A percentile compares a stretch with the other conserved stretches of the same genome.
phyloP scores from a whole-genome alignment of 176 grass and related monocot genomes.

The Avena atlantica region DNA sequence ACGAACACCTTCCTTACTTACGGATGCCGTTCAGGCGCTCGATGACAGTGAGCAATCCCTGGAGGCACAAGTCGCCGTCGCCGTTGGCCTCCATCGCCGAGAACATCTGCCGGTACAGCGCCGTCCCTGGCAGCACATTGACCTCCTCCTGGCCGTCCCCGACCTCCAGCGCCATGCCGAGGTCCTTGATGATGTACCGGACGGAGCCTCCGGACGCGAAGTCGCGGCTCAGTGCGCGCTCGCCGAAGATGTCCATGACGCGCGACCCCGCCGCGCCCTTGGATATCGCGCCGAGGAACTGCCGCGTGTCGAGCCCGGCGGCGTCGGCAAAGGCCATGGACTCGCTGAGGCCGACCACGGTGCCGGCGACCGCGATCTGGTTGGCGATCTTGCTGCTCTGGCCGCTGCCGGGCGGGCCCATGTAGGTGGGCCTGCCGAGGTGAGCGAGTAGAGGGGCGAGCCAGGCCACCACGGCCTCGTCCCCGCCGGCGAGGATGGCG shows the following conservation, averaged over 20 bases:
- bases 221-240: slow-evolving; percentile 64
- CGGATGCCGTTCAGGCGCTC: slow-evolving; percentile 75
- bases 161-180: slow-evolving; percentile 79
- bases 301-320: slow-evolving; percentile 49
- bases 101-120: slow-evolving; percentile 77
- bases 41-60: slow-evolving; percentile 70
- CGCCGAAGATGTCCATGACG: slow-evolving; percentile 77
- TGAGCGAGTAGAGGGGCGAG: slow-evolving; percentile 62
- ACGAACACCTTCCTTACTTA: slow-evolving; percentile 39
- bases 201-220: slow-evolving; percentile 56
- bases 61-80: slow-evolving; percentile 65
- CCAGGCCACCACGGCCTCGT: slow-evolving; percentile 66
- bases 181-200: slow-evolving; percentile 84
- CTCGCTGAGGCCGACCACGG: slow-evolving; percentile 61
- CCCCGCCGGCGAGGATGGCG: slow-evolving; percentile 73
- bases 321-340: slow-evolving; percentile 62
- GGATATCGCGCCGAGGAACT: slow-evolving; percentile 62
- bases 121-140: slow-evolving; percentile 60
- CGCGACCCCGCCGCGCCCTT: slow-evolving; percentile 72
- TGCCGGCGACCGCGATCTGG: slow-evolving; percentile 68
- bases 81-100: slow-evolving; percentile 77
- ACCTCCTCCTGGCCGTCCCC: slow-evolving; percentile 31
- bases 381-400: slow-evolving; percentile 96
- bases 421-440: slow-evolving; percentile 69
- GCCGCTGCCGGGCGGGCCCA: slow-evolving; percentile 73